Evolutionary conservation across 768 basidiomycete genomes (phyloP).

Genomic region (Nidularia sp.): DNA sequence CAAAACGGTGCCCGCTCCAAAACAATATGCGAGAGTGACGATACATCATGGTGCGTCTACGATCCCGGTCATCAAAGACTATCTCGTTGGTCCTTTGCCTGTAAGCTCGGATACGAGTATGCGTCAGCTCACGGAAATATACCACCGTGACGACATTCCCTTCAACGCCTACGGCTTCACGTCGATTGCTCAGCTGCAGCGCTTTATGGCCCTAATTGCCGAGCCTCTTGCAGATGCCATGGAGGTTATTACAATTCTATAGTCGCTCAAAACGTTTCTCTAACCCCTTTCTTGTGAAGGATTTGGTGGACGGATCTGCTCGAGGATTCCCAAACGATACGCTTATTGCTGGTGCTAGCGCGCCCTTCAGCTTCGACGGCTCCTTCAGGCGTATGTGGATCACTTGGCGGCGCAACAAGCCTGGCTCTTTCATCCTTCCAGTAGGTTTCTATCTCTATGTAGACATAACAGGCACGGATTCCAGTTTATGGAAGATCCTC

Average conservation of each 20-base stretch:
- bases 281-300: constrained; percentile 20
- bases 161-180: constrained; percentile 45
- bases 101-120: constrained; percentile 33
- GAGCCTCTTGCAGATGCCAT: constrained; percentile 34
- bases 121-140: constrained; percentile 42
- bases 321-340: constrained; percentile 44
- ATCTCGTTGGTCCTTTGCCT: constrained; percentile 58
- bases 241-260: constrained; percentile 23
- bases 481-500: constrained; percentile 44
- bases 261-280: neutral
- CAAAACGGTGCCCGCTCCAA: constrained; percentile 17
- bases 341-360: constrained; percentile 37
- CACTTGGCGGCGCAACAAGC: constrained; percentile 41
- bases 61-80: constrained; percentile 45
- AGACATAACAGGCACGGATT: constrained; percentile 51
- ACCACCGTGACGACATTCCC: constrained; percentile 48
- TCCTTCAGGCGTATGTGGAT: constrained; percentile 54
- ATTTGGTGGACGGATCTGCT: constrained; percentile 43
- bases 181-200: constrained; percentile 19
- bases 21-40: constrained; percentile 42
- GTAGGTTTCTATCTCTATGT: constrained; percentile 55
- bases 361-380: constrained; percentile 59
- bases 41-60: constrained; percentile 42
- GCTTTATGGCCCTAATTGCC: constrained; percentile 25
- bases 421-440: constrained; percentile 52